These are phyloP conservation scores for Yarrowia sp. DNA, from an alignment of 805 yeast species.

Conservation along the genomic window DNA sequence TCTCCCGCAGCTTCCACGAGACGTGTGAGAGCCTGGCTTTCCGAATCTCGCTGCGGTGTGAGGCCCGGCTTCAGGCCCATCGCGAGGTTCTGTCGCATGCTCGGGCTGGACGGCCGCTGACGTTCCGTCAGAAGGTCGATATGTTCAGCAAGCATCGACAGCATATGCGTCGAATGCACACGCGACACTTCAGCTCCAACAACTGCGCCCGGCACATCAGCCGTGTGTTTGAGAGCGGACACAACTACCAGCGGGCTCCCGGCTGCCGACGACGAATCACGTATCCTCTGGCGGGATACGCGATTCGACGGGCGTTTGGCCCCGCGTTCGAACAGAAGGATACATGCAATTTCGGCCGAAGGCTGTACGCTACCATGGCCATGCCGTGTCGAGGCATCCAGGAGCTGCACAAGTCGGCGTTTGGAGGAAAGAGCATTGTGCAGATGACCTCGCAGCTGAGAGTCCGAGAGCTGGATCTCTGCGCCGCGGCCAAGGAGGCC, in stretches of 20 bases:
- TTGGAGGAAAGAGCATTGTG: constrained; percentile 3
- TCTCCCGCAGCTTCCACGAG: constrained; percentile 7
- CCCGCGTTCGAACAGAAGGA: not conserved
- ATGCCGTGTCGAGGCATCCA: constrained; percentile 15
- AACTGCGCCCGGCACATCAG: not conserved
- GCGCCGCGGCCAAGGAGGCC: not conserved
- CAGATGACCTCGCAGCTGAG: constrained; percentile 1
- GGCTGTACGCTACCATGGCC: constrained; percentile 22
- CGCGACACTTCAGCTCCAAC: constrained; percentile 12
- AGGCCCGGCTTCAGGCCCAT: constrained; percentile 13
- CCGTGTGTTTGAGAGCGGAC: not conserved
- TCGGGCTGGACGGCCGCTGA: constrained; percentile 4
- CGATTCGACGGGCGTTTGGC: not conserved
- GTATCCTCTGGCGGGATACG: constrained; percentile 5
- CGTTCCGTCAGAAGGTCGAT: constrained; percentile 6
- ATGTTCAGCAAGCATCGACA: constrained; percentile 4
- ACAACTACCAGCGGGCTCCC: constrained; percentile 14
- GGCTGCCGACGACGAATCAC: not conserved
- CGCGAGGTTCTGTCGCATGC: not conserved
- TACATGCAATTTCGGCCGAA: not conserved
- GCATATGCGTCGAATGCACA: constrained; percentile 4
- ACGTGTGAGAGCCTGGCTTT: constrained; percentile 7
- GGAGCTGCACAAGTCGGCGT: not conserved
- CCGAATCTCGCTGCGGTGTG: not conserved
- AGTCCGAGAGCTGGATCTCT: constrained; percentile 3